Conservation (phyloP, 345 rosid genomes). For the Camelina neglecta region DNA sequence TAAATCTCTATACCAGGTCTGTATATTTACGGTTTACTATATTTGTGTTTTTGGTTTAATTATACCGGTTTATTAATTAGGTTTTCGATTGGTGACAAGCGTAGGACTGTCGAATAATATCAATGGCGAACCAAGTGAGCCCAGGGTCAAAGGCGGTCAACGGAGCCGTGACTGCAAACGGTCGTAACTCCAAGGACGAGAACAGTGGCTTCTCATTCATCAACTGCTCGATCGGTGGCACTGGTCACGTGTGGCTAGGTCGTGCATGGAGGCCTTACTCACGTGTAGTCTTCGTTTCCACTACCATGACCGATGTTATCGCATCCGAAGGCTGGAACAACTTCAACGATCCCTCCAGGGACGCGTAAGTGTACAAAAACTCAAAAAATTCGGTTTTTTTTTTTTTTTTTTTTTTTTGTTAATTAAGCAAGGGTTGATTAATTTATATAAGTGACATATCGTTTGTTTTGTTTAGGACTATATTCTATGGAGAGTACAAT, state of each 20-base stretch:
- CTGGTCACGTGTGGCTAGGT: conserved; percentile 87
- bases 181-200: conserved; percentile 72
- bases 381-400: not conserved
- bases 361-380: conserved; percentile 52
- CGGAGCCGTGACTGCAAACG: conserved; percentile 91
- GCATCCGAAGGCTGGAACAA: conserved; percentile 93
- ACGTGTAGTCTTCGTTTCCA: conserved; percentile 65
- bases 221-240: conserved; percentile 74
- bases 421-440: not conserved
- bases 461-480: conserved; percentile 51
- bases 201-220: conserved; percentile 74
- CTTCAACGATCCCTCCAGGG: conserved; percentile 81
- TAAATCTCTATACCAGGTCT: conserved; percentile 72
- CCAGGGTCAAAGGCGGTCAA: conserved; percentile 65
- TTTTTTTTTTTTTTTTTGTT: not conserved
- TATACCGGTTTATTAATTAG: not conserved
- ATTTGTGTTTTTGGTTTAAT: not conserved
- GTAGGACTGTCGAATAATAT: conserved; percentile 68
- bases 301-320: conserved; percentile 74
- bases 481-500: conserved; percentile 75
- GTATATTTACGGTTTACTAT: not conserved
- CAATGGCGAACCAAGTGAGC: conserved; percentile 73
- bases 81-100: not conserved
- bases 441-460: not conserved
- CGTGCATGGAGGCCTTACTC: conserved; percentile 93